These are phyloP conservation scores for Fusarium graminum DNA, from an alignment of 2,329 filamentous ascomycete genomes.

Conservation along the genomic window DNA sequence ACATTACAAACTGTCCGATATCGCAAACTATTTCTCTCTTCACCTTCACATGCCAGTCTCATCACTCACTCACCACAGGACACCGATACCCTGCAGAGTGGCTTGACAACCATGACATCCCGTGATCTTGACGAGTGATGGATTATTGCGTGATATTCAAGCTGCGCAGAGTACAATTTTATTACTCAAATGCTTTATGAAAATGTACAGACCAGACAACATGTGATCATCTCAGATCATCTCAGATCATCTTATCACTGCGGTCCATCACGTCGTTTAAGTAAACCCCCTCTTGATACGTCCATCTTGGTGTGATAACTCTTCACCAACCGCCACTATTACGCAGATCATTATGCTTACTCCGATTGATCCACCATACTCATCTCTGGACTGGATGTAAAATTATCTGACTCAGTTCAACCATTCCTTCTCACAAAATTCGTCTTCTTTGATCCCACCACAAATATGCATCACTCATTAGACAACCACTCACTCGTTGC, in stretches of 20 bases:
- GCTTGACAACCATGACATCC: neutral
- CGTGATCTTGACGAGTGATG: neutral
- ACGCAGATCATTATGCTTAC: neutral
- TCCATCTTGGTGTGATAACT: neutral
- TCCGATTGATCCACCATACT: neutral
- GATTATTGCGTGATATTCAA: constrained; percentile 18
- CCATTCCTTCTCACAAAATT: too few relatives aligned
- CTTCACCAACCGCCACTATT: constrained; percentile 1
- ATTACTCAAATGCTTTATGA: neutral
- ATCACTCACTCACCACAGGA: constrained; percentile 1
- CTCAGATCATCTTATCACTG: neutral
- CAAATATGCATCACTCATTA: constrained; percentile 1
- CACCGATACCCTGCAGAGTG: constrained; percentile 2
- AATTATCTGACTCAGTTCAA: neutral
- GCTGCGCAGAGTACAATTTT: neutral
- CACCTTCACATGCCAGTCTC: constrained; percentile 20
- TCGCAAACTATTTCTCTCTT: constrained; percentile 3
- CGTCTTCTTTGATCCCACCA: constrained; percentile 2
- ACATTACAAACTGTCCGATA: constrained; percentile 3
- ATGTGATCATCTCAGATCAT: neutral
- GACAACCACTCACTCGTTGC: constrained; percentile 11
- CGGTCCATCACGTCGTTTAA: neutral
- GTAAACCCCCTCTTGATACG: neutral
- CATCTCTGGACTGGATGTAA: neutral
- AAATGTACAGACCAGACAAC: neutral